Conservation (phyloP, 768 basidiomycete genomes). For the Mycena amicta region DNA sequence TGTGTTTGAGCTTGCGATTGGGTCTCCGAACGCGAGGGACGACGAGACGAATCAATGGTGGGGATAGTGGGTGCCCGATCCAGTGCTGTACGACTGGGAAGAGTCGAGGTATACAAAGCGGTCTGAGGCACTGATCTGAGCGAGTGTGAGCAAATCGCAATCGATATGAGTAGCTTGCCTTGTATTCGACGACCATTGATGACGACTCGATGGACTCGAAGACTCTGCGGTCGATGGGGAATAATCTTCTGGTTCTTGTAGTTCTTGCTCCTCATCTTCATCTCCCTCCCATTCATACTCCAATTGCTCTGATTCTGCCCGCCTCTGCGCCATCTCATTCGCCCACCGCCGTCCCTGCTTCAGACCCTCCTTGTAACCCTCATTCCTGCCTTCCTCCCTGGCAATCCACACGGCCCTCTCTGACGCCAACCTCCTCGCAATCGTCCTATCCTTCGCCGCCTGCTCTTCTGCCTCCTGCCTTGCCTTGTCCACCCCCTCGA, state of each 20-base stretch:
- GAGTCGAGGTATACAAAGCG: not conserved
- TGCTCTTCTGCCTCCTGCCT: constrained; percentile 60
- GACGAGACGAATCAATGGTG: not conserved
- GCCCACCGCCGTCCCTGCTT: constrained; percentile 20
- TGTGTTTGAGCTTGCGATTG: not conserved
- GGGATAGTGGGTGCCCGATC: not conserved
- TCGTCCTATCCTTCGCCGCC: constrained; percentile 52
- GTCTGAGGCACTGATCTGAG: not conserved
- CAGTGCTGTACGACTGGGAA: not conserved
- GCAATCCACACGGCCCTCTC: constrained; percentile 54
- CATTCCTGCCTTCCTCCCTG: constrained; percentile 58
- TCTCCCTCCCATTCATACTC: not conserved
- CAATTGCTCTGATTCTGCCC: not conserved
- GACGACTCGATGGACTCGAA: not conserved
- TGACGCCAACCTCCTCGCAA: constrained; percentile 52
- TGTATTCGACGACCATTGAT: too few species aligned
- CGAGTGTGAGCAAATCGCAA: not conserved
- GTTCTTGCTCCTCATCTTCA: not conserved
- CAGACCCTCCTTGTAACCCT: constrained; percentile 53
- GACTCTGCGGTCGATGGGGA: not conserved
- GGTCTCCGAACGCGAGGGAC: not conserved
- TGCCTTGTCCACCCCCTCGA: constrained; percentile 51
- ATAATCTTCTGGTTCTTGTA: not conserved
- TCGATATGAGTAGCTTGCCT: too few species aligned
- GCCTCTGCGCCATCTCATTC: constrained; percentile 5